Evolutionary conservation across 371 early-diverging fungal species (phyloP), one percentile per base, ranked within the genome.

Genomic region (Sanchytrium tribonematis): DNA sequence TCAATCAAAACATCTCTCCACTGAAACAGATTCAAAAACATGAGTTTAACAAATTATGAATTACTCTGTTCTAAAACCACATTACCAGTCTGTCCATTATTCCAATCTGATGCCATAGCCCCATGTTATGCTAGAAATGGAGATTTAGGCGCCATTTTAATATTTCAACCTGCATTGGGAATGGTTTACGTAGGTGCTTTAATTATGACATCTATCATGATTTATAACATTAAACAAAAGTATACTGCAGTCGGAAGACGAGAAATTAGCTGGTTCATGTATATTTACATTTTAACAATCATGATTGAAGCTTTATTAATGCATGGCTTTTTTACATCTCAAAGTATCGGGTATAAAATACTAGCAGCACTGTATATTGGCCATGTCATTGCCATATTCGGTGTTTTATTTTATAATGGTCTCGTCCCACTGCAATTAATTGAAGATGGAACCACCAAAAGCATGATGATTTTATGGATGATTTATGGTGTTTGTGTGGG

Each of bases 261-360:
- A 81, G 97, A 94, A 79, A 92, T 94, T 74, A 87, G 91, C 70
- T 84, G 91, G 84, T 91, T 94, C 81, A 94, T 94, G 76, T 96
- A 94, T 75, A 77, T 92, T 72, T 96, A 93, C 78, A 85, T 88
- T 77, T 72, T 87, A 32, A 82, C 85, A 71, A 84, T 83, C 22
- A 77, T 91, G 68, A 78, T 93, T 69, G 94, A 94, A 72, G 82
- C 94, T 78, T 73, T 94, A 31, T 80, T 90, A 66, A 81, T 89
- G 66, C 85, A 89, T 29, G 90, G 89, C 5, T 48, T 48, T 22
- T 48, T 48, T 22, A 5, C 48, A 48, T 48, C 48, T 22, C 48
- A 48, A 48, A 48, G 22, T 48, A 48, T 48, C 5, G 48, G 5
- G 22, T 48, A 48, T 22, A 5, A 48, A 48, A 48, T 48, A 12